A percentile compares a stretch with the other conserved stretches of the same genome.
Evolutionary conservation across 768 basidiomycete genomes (phyloP).

Genomic region (Terana coerulea): DNA sequence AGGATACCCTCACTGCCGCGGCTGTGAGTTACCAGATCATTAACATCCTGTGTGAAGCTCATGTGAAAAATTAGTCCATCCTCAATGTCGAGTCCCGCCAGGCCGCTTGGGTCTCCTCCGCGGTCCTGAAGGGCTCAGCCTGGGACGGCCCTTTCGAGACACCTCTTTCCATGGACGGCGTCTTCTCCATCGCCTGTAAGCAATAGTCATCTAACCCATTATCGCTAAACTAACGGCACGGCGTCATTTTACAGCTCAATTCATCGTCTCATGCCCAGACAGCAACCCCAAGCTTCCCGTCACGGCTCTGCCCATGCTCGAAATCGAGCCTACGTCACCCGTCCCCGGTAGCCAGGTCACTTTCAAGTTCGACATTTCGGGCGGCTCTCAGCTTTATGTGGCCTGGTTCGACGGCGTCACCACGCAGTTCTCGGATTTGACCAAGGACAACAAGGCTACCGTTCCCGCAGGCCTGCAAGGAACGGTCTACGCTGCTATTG

Average conservation of each 20-base stretch:
- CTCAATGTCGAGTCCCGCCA: slow-evolving; percentile 53
- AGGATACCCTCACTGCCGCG: slow-evolving; percentile 47
- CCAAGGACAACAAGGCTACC: slow-evolving; percentile 1
- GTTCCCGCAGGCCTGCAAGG: slow-evolving; percentile 12
- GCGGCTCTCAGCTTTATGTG: slow-evolving; percentile 7
- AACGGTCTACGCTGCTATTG: slow-evolving; percentile 13
- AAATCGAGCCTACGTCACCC: slow-evolving; percentile 27
- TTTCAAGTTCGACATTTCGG: slow-evolving; percentile 22
- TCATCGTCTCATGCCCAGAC: slow-evolving; percentile 47
- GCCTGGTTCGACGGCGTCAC: slow-evolving; percentile 12
- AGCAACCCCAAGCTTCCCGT: slow-evolving; percentile 47
- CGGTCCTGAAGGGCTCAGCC: slow-evolving; percentile 35
- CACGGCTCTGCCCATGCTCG: slow-evolving; percentile 43
- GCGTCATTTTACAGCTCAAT: slow-evolving; percentile 36
- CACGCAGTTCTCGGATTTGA: slow-evolving; percentile 7
- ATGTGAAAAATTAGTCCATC: slow-evolving; percentile 33
- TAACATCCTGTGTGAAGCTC: background rate
- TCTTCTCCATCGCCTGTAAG: slow-evolving; percentile 41
- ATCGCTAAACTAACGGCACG: slow-evolving; percentile 18
- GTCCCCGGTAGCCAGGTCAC: slow-evolving; percentile 27
- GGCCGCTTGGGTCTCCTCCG: slow-evolving; percentile 43
- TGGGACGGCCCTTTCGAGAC: slow-evolving; percentile 48
- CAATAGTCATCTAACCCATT: background rate
- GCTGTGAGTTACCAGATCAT: slow-evolving; percentile 33
- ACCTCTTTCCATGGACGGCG: slow-evolving; percentile 30